Evolutionary conservation across 2,329 filamentous ascomycete genomes (phyloP), one percentile per base, ranked within the genome.

Genomic region (Trichophyton rubrum): DNA sequence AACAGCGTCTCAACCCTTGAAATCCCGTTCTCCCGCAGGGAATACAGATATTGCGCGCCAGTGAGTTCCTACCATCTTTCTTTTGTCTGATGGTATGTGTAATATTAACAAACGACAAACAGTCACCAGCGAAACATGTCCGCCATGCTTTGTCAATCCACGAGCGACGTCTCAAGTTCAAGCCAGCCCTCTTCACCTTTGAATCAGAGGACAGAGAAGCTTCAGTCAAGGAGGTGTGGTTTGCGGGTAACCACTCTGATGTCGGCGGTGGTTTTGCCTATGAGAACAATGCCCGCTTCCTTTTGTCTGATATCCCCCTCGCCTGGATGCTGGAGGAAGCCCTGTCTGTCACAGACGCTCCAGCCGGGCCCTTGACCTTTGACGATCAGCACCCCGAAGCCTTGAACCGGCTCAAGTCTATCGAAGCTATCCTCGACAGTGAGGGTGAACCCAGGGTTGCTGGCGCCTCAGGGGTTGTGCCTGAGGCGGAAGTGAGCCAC

Each of bases 121-220:
- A 27, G 72, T 65, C 77, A 1, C 76, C 77, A 2, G 78, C 79
- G 1, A 65, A 70, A 4, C 74, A 75, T 57, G 75, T 82, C 30
- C 75, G 80, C 1, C 80, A 82, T 59, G 80, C 80, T 1, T 78
- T 82, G 2, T 75, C 78, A 3, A 73, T 81, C 11, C 78, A 82
- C 62, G 80, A 82, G 66, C 74, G 79, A 0, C 77, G 80, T 4
- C 75, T 80, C 61, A 82, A 82, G 67, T 82, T 82, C 72, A 80
- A 80, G 66, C 73, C 78, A 0, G 78, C 78, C 0, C 71, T 82
- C 0, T 70, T 81, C 2, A 61, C 66, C 20, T 63, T 67, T 15
- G 63, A 67, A 17, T 59, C 64, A n/a, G 60, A 68, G 30, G 65
- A 68, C 1, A 61, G 68, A 15, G 59, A 66, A 0, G 62, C 78